phyloP scores from a whole-genome alignment of 2,329 filamentous ascomycete genomes.

The Venturia effusa region DNA sequence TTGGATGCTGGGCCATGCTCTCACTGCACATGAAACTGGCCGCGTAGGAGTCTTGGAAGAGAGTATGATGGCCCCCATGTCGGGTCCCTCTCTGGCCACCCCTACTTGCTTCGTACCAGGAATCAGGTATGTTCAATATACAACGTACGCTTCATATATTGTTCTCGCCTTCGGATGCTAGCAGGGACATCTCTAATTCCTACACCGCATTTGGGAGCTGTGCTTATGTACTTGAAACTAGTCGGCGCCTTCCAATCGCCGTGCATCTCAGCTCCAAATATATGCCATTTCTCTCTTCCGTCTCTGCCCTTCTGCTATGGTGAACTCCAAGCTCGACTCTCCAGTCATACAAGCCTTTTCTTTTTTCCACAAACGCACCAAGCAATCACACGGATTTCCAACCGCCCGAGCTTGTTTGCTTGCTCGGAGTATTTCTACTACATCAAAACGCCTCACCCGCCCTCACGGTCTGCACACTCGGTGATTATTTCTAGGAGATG shows the following conservation, averaged over 20 bases:
- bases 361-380: background rate
- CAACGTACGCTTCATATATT: constrained; percentile 4
- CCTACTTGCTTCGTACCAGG: constrained; percentile 4
- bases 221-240: constrained; percentile 8
- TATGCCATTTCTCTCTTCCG: background rate
- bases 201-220: background rate
- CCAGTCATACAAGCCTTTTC: background rate
- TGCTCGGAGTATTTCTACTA: background rate
- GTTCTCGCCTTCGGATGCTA: background rate
- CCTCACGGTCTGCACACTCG: background rate
- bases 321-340: background rate
- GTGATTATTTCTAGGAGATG: background rate
- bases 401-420: background rate
- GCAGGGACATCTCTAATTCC: background rate
- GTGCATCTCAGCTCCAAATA: background rate
- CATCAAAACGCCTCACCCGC: background rate
- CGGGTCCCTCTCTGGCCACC: background rate
- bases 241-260: background rate
- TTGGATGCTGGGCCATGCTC: background rate
- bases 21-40: background rate
- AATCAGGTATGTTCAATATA: constrained; percentile 5
- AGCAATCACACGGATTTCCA: background rate
- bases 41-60: background rate
- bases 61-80: background rate
- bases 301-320: background rate